Evolutionary conservation across 129 eudicot genomes (phyloP).

Genomic region (Flaveria sonorensis): DNA sequence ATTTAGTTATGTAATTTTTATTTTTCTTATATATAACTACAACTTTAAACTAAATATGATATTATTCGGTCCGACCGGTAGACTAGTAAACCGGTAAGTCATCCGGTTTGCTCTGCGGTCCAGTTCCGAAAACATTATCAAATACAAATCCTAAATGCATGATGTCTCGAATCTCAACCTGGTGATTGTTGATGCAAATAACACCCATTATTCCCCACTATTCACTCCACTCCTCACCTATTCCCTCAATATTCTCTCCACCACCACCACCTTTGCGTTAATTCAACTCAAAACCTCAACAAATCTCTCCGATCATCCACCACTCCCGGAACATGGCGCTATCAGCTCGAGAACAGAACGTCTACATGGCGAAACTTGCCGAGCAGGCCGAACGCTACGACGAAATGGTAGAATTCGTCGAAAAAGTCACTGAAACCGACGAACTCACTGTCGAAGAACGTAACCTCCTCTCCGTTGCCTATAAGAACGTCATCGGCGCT

Average conservation of each 20-base stretch:
- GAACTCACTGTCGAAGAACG: constrained; percentile 17
- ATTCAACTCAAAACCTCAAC: not conserved
- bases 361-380: constrained; percentile 15
- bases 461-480: constrained; percentile 4
- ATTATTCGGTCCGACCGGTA: too few species aligned
- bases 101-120: too few species aligned
- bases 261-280: not conserved
- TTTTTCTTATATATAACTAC: too few species aligned
- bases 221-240: constrained; percentile 3
- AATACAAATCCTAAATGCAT: not conserved
- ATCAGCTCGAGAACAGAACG: constrained; percentile 13
- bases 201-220: constrained; percentile 1
- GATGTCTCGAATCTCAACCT: not conserved
- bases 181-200: not conserved
- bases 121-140: too few species aligned
- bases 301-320: not conserved
- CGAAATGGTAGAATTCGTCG: constrained; percentile 18
- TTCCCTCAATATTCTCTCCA: not conserved
- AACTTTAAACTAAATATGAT: too few species aligned
- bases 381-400: constrained; percentile 24
- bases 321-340: constrained; percentile 10
- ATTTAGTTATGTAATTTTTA: too few species aligned
- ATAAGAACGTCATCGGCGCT: constrained; percentile 18
- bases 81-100: too few species aligned
- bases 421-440: constrained; percentile 11